phyloP scores from a whole-genome alignment of 208 protist species.

The Angomonas ambiguus region DNA sequence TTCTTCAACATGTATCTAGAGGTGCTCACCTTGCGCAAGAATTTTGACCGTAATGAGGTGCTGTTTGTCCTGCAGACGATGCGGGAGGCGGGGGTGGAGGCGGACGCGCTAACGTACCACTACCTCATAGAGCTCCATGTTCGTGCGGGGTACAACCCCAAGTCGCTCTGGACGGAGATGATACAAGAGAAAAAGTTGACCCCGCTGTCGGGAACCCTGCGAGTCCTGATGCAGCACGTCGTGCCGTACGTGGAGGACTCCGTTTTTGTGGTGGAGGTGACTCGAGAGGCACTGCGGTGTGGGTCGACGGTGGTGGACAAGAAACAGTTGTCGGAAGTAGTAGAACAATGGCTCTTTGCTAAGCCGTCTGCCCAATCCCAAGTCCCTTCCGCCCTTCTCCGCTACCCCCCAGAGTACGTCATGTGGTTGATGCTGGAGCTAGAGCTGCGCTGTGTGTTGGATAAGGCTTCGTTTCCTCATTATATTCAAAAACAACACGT shows the following conservation, averaged over 20 bases:
- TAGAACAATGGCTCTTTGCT: slow-evolving; percentile 52
- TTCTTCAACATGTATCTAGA: slow-evolving; percentile 83
- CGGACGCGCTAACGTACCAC: slow-evolving; percentile 71
- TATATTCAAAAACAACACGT: slow-evolving; percentile 74
- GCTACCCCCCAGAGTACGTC: slow-evolving; percentile 72
- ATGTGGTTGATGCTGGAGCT: slow-evolving; percentile 82
- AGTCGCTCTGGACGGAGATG: slow-evolving; percentile 69
- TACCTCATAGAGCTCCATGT: slow-evolving; percentile 81
- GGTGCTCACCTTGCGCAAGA: slow-evolving; percentile 53
- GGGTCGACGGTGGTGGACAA: slow-evolving; percentile 65
- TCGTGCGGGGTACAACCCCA: slow-evolving; percentile 58
- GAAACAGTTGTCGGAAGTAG: slow-evolving; percentile 49
- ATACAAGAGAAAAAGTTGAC: slow-evolving; percentile 23
- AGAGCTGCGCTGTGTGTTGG: slow-evolving; percentile 74
- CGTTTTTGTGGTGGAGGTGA: slow-evolving; percentile 64
- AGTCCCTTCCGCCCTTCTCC: background rate
- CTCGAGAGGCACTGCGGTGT: slow-evolving; percentile 44
- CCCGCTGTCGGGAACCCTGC: slow-evolving; percentile 66
- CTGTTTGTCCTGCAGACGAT: slow-evolving; percentile 57
- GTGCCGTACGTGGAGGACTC: slow-evolving; percentile 49
- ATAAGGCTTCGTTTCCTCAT: slow-evolving; percentile 68
- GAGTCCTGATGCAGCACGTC: slow-evolving; percentile 55
- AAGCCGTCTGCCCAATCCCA: background rate
- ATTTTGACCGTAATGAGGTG: slow-evolving; percentile 56
- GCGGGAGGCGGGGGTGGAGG: slow-evolving; percentile 24